Conservation (phyloP, 1,284 basidiomycete genomes). For the Hymenochaete sp. region DNA sequence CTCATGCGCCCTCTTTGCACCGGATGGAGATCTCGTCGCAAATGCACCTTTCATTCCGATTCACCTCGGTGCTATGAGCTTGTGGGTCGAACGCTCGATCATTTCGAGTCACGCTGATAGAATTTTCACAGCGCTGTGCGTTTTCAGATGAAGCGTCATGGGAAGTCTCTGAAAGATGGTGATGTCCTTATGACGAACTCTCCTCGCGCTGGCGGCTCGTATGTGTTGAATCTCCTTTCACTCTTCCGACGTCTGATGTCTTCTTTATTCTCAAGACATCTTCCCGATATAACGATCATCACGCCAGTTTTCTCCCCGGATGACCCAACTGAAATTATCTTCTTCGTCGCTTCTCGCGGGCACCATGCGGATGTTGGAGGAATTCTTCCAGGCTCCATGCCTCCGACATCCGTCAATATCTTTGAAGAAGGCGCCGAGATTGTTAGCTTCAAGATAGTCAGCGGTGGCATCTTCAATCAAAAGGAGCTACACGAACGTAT, state of each 20-base stretch:
- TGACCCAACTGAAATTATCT: constrained; percentile 67
- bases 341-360: constrained; percentile 86
- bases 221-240: constrained; percentile 26
- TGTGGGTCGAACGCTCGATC: constrained; percentile 41
- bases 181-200: constrained; percentile 91
- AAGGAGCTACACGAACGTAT: constrained; percentile 72
- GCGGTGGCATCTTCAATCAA: constrained; percentile 72
- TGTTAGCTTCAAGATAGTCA: constrained; percentile 88
- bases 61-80: constrained; percentile 77
- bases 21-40: constrained; percentile 84
- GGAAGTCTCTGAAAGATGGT: constrained; percentile 63
- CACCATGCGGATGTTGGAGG: constrained; percentile 79
- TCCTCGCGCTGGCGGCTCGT: constrained; percentile 81
- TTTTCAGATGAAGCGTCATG: constrained; percentile 78
- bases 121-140: constrained; percentile 61
- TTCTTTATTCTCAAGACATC: constrained; percentile 41
- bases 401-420: constrained; percentile 82
- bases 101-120: constrained; percentile 10
- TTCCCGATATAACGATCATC: constrained; percentile 85
- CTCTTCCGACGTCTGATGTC: constrained; percentile 4
- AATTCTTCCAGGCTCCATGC: constrained; percentile 87
- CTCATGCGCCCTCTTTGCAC: constrained; percentile 85
- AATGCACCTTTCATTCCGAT: constrained; percentile 86
- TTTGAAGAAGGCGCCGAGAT: constrained; percentile 94
- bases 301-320: constrained; percentile 71